These are phyloP conservation scores for Pseudocercospora fijiensis DNA, from an alignment of 2,329 filamentous ascomycete genomes.

Conservation along the genomic window DNA sequence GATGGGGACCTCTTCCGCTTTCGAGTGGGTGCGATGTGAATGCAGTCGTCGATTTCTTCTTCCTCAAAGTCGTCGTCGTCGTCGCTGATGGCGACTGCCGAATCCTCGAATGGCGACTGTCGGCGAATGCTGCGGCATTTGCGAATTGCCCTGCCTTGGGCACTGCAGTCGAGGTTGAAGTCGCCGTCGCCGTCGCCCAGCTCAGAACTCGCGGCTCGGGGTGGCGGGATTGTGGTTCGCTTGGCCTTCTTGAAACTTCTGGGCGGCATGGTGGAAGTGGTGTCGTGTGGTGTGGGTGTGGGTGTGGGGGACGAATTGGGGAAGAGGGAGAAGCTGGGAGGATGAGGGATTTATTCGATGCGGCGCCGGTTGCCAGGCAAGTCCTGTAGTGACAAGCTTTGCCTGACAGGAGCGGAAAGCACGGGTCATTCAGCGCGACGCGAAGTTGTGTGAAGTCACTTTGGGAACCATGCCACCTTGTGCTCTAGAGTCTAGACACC, in stretches of 20 bases:
- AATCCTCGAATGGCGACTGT: slow-evolving; percentile 44
- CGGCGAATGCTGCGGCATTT: slow-evolving; percentile 39
- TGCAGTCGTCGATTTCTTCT: slow-evolving; percentile 36
- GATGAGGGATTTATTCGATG: not conserved
- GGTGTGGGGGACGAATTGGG: too few species aligned
- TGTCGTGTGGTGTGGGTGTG: slow-evolving; percentile 7
- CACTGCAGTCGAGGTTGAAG: slow-evolving; percentile 40
- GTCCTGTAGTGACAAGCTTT: slow-evolving; percentile 7
- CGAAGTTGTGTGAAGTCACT: too few species aligned
- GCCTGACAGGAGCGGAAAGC: slow-evolving; percentile 7
- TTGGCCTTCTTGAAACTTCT: slow-evolving; percentile 18
- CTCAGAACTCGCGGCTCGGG: slow-evolving; percentile 25
- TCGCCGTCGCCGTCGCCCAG: slow-evolving; percentile 31
- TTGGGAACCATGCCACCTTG: too few species aligned
- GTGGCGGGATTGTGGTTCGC: slow-evolving; percentile 10
- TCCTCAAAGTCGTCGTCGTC: slow-evolving; percentile 38
- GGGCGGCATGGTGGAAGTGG: slow-evolving; percentile 20
- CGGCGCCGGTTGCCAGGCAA: not conserved
- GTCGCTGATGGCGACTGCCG: slow-evolving; percentile 39
- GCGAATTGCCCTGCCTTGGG: slow-evolving; percentile 48
- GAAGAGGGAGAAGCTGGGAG: slow-evolving; percentile 3
- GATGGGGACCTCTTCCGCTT: slow-evolving; percentile 38
- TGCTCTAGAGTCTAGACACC: not conserved
- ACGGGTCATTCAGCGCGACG: not conserved
- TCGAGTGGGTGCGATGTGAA: slow-evolving; percentile 25